Evolutionary conservation across 495 filamentous ascomycete genomes (phyloP).

Genomic region (Aspergillus leporis): DNA sequence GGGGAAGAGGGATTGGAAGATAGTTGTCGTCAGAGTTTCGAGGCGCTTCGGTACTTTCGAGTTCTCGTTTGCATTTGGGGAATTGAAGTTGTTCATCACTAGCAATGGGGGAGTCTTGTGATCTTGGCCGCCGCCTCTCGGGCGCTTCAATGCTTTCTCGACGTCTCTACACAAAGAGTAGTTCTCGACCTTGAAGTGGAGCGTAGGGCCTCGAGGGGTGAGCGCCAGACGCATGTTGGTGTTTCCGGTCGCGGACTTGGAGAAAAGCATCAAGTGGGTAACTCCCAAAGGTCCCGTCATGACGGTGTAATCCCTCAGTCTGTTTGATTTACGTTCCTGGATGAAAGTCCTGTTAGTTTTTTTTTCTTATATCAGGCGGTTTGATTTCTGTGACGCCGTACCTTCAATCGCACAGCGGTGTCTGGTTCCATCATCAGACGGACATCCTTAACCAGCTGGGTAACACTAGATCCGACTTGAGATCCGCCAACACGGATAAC

Average conservation of each 20-base stretch:
- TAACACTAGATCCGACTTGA: constrained; percentile 88
- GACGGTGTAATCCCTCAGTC: constrained; percentile 85
- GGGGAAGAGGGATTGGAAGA: constrained; percentile 96
- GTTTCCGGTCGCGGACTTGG: constrained; percentile 83
- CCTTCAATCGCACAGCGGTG: constrained; percentile 80
- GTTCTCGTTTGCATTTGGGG: constrained; percentile 54
- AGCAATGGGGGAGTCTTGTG: constrained; percentile 80
- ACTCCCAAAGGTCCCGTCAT: constrained; percentile 97
- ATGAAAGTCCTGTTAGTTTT: constrained; percentile 9
- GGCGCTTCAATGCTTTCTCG: constrained; percentile 74
- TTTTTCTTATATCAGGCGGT: neutral
- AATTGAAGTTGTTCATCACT: constrained; percentile 97
- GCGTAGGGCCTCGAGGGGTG: constrained; percentile 86
- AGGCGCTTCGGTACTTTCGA: constrained; percentile 79
- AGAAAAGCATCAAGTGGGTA: constrained; percentile 92
- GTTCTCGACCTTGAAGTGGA: constrained; percentile 94
- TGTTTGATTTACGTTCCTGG: constrained; percentile 86
- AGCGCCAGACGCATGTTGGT: constrained; percentile 88
- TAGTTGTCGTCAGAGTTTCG: constrained; percentile 86
- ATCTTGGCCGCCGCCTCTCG: constrained; percentile 77
- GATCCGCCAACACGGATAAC: constrained; percentile 95
- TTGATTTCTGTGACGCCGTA: constrained; percentile 20
- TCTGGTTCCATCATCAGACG: constrained; percentile 93
- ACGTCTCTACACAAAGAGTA: constrained; percentile 95
- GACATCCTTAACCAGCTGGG: constrained; percentile 89